A percentile compares a stretch with the other conserved stretches of the same genome.
Evolutionary conservation across 1,139 yeast species (phyloP).

Genomic region (Saccharomyces hybrid): DNA sequence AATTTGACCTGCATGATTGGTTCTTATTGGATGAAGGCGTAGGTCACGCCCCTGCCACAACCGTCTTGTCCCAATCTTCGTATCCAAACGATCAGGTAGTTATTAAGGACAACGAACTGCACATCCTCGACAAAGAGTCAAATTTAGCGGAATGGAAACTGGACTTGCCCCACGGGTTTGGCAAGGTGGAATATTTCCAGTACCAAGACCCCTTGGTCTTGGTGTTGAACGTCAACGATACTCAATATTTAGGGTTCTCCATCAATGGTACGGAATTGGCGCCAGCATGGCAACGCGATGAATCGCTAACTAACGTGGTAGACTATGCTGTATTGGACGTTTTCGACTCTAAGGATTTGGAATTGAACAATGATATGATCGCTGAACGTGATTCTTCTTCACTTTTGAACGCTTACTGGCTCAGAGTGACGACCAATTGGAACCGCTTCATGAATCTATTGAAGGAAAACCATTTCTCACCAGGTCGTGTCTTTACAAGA

Average conservation of each 20-base stretch:
- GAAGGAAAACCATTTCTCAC: slow-evolving; percentile 16
- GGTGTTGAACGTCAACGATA: background rate
- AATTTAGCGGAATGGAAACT: slow-evolving; percentile 8
- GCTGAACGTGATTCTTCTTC: slow-evolving; percentile 35
- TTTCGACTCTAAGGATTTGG: slow-evolving; percentile 30
- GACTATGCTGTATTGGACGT: slow-evolving; percentile 38
- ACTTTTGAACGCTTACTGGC: slow-evolving; percentile 37
- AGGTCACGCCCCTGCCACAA: background rate
- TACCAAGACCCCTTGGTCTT: slow-evolving; percentile 5
- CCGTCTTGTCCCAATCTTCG: background rate
- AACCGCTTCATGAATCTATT: slow-evolving; percentile 17
- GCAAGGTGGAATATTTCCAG: slow-evolving; percentile 9
- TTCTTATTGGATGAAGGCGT: background rate
- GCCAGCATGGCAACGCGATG: slow-evolving; percentile 41
- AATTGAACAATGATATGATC: slow-evolving; percentile 35
- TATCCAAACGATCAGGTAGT: background rate
- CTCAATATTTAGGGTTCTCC: slow-evolving; percentile 2
- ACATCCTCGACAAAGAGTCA: slow-evolving; percentile 9
- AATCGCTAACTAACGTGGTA: slow-evolving; percentile 37
- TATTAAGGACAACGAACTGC: slow-evolving; percentile 1
- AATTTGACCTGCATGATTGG: background rate
- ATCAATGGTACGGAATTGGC: slow-evolving; percentile 22
- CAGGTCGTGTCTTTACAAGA: slow-evolving; percentile 23
- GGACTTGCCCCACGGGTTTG: slow-evolving; percentile 13
- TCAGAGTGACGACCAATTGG: slow-evolving; percentile 38